phyloP scores from a whole-genome alignment of 495 filamentous ascomycete species.

The Penicillium alfredii region DNA sequence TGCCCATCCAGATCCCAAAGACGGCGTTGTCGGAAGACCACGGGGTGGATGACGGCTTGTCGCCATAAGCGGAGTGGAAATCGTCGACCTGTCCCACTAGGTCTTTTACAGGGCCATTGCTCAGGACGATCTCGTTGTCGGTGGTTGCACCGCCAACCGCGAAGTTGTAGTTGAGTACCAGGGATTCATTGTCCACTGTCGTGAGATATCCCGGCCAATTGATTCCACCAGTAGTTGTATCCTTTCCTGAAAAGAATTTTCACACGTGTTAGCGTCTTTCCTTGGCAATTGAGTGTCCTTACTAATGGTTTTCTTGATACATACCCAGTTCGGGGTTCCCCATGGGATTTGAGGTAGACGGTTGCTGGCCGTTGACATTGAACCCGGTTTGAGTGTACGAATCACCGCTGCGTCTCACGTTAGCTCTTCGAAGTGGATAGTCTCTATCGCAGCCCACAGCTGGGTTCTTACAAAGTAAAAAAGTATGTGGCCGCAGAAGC shows the following conservation, averaged over 20 bases:
- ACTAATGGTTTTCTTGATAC: background rate
- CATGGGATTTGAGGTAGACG: conserved; percentile 58
- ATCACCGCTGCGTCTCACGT: conserved; percentile 45
- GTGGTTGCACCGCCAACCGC: conserved; percentile 54
- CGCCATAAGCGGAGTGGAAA: conserved; percentile 24
- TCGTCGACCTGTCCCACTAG: conserved; percentile 25
- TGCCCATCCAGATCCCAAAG: conserved; percentile 69
- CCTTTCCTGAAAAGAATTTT: conserved; percentile 31
- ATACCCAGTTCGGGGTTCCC: conserved; percentile 61
- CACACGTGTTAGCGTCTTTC: background rate
- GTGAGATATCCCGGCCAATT: conserved; percentile 55
- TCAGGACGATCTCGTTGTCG: conserved; percentile 45
- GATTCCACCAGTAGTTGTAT: conserved; percentile 44
- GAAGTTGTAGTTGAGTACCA: conserved; percentile 50
- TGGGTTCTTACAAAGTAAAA: conserved; percentile 30
- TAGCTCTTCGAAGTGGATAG: no score
- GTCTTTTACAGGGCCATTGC: conserved; percentile 18
- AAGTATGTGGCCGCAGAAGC: conserved; percentile 28
- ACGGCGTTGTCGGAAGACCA: conserved; percentile 59
- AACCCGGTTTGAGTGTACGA: conserved; percentile 65
- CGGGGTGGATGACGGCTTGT: conserved; percentile 36
- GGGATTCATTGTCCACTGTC: conserved; percentile 46
- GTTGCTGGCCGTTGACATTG: conserved; percentile 53
- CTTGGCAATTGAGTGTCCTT: background rate
- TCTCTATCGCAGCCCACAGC: background rate